phyloP scores from a whole-genome alignment of 768 basidiomycete genomes.

The Pisolithus marmoratus region DNA sequence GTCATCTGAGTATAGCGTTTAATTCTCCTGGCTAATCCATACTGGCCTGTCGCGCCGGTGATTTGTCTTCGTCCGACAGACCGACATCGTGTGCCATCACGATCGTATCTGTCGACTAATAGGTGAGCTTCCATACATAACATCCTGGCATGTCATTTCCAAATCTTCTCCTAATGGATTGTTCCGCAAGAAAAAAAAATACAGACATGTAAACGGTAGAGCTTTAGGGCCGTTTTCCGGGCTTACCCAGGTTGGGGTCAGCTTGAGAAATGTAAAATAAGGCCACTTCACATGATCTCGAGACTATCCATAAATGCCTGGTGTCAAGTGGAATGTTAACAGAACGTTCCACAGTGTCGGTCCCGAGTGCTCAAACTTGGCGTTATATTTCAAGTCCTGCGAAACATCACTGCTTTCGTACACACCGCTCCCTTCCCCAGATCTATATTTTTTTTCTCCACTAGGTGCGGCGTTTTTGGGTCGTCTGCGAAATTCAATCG shows the following conservation, averaged over 20 bases:
- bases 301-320: background rate
- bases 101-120: background rate
- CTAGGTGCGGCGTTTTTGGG: background rate
- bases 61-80: background rate
- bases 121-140: background rate
- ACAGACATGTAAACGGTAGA: background rate
- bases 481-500: background rate
- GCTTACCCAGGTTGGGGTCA: background rate
- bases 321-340: background rate
- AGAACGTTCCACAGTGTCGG: background rate
- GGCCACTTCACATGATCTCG: background rate
- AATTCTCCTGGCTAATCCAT: background rate
- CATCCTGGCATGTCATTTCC: background rate
- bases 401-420: background rate
- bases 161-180: background rate
- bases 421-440: background rate
- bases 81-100: background rate
- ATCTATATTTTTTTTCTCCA: background rate
- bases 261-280: background rate
- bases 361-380: background rate
- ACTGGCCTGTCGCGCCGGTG: background rate
- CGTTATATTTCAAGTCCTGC: background rate
- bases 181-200: background rate
- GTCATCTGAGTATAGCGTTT: too few relatives aligned
- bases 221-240: background rate